Evolutionary conservation across 2,329 filamentous ascomycete species (phyloP).

Genomic region (Xylariomycetidae sp.): DNA sequence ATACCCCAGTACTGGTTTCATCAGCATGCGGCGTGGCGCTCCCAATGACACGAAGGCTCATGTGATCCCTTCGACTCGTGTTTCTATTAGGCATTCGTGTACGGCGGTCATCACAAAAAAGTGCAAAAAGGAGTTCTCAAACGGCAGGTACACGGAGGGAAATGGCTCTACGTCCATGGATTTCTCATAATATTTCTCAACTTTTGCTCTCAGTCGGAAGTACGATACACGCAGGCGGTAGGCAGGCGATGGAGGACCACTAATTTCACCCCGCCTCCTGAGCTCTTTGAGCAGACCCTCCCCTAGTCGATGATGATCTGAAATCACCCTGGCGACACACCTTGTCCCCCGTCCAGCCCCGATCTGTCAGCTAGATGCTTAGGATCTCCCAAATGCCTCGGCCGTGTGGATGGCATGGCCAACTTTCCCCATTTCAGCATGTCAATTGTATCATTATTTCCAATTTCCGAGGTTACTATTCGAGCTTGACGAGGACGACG

Average conservation of each 20-base stretch:
- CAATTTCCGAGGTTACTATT: constrained; percentile 26
- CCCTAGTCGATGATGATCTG: no score
- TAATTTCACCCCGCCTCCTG: no score
- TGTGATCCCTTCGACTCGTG: constrained; percentile 11
- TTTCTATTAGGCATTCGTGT: constrained; percentile 22
- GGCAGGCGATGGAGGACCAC: no score
- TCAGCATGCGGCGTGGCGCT: no score
- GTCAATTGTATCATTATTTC: constrained; percentile 34
- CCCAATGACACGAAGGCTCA: no score
- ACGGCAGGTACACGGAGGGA: constrained; percentile 30
- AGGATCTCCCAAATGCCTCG: no score
- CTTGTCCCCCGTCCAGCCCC: not conserved
- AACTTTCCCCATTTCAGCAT: constrained; percentile 23
- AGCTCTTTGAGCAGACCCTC: no score
- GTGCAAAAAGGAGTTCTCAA: constrained; percentile 27
- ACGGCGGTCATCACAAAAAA: constrained; percentile 26
- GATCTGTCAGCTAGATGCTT: constrained; percentile 2
- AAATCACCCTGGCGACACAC: no score
- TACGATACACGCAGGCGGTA: no score
- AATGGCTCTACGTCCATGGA: no score
- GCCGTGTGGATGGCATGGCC: constrained; percentile 26
- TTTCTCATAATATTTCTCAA: no score
- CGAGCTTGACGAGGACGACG: constrained; percentile 31
- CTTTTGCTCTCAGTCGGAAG: constrained; percentile 19
- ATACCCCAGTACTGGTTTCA: constrained; percentile 13